phyloP scores from a whole-genome alignment of 116 monocot genomes.

The Dioscorea cayenensis region DNA sequence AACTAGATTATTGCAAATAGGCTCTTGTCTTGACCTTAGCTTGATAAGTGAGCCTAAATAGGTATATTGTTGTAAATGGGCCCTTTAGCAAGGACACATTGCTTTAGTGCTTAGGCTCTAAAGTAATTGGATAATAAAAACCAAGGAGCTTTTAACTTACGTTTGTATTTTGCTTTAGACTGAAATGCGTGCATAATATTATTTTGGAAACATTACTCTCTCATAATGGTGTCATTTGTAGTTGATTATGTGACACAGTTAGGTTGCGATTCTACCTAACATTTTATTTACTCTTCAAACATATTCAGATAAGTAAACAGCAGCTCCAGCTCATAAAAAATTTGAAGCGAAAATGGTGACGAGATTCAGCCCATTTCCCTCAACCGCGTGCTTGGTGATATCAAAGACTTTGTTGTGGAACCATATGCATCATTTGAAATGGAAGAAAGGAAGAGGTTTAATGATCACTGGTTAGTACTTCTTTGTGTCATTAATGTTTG shows the following conservation, averaged over 20 bases:
- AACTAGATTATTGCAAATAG: no score
- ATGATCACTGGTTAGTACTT: slow-evolving; percentile 56
- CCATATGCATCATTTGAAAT: slow-evolving; percentile 46
- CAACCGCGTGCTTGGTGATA: slow-evolving; percentile 57
- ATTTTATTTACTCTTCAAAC: slow-evolving; percentile 5
- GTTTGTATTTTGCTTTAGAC: background rate
- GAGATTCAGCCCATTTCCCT: slow-evolving; percentile 56
- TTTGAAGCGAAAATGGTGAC: slow-evolving; percentile 55
- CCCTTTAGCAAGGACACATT: no score
- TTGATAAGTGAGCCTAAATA: no score
- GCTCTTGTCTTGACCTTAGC: no score
- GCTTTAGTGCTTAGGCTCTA: no score
- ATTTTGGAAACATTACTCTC: background rate
- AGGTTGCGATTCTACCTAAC: no score
- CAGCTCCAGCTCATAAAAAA: slow-evolving; percentile 51
- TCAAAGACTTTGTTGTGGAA: slow-evolving; percentile 36
- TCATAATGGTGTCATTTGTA: background rate
- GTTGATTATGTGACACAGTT: background rate
- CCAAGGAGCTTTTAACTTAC: background rate
- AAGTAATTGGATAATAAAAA: background rate
- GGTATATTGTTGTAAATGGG: no score
- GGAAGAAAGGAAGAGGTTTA: slow-evolving; percentile 49
- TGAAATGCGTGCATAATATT: background rate
- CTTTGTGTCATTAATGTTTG: background rate
- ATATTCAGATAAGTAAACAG: slow-evolving; percentile 55